phyloP scores from a whole-genome alignment of 129 eudicot genomes.

The Helichrysum umbraculigerum region DNA sequence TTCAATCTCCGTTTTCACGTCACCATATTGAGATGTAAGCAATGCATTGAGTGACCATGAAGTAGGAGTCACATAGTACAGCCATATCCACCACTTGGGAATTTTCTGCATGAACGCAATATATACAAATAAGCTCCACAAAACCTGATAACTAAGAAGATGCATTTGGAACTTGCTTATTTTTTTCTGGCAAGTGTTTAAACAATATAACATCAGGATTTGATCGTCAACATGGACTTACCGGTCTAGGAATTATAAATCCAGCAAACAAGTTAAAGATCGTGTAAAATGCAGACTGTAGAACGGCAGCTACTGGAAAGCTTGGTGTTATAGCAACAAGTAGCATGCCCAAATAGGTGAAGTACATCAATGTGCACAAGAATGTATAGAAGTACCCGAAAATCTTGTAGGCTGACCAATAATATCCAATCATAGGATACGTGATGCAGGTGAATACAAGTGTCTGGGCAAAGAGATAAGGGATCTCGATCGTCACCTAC shows the following conservation, averaged over 20 bases:
- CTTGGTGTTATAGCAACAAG: conserved; percentile 58
- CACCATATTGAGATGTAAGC: conserved; percentile 69
- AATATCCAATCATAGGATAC: conserved; percentile 68
- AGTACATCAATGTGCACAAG: conserved; percentile 59
- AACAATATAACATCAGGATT: background rate
- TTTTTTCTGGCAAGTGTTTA: too few relatives aligned
- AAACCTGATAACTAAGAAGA: background rate
- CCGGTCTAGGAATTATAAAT: conserved; percentile 60
- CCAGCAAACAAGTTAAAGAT: conserved; percentile 60
- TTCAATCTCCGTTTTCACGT: conserved; percentile 36
- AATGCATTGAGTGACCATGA: conserved; percentile 68
- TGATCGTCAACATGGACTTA: conserved; percentile 27
- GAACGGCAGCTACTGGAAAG: conserved; percentile 53
- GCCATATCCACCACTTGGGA: conserved; percentile 81
- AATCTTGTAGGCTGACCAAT: conserved; percentile 52
- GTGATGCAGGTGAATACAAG: conserved; percentile 44
- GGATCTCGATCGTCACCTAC: conserved; percentile 64
- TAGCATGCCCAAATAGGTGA: conserved; percentile 64
- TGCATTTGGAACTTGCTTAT: background rate
- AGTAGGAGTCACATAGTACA: conserved; percentile 54
- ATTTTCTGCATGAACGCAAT: conserved; percentile 44
- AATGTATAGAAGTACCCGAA: conserved; percentile 56
- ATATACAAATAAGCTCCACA: background rate
- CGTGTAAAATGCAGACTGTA: conserved; percentile 46
- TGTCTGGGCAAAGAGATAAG: conserved; percentile 53